Base-by-base conservation (phyloP, 2,329 filamentous ascomycete species). In the Aschersonia sp. region DNA sequence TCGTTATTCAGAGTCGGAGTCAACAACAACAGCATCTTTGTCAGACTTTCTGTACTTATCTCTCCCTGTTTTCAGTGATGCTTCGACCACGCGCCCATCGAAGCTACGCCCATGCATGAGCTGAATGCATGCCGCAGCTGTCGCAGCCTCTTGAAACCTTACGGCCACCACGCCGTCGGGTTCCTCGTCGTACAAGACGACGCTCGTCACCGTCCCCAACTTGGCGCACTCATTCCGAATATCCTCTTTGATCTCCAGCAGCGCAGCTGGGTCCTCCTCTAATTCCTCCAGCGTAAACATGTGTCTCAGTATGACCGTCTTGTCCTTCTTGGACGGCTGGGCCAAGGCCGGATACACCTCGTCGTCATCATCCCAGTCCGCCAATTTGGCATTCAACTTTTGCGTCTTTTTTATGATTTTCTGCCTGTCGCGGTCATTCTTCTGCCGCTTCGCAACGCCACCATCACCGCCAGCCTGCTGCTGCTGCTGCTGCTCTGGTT, bases 361-460 rank as follows among this genome's bases (percentile, higher is more conserved):
- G 47, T 90, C 83, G 60, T 97, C 89, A 58, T 96, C 90, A 58
- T 87, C 85, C 92, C 92, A 98, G 63, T 97, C 89, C 4, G 88
- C 85, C 35, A 97, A 78, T 66, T 90, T 89, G 45, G 87, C 90
- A 58, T 90, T 87, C 56, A 97, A 73, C 62, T 90, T 92, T 63
- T 95, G 85, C 0, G 87, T 90, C 65, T 89, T 89, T 64, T 81
- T 84, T 61, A 94, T 94, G 50, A 94, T 85, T 68, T 94, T 94
- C 62, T 85, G 81, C 64, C 90, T 86, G 53, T 94, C 87, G 52
- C 78, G 78, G 56, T 76, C 71, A 54, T 58, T 78, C 52, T 75
- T 70, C 48, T 71, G 68, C 51, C 66, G 67, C 45, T 59, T 61
- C 59, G 45, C 64, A 58, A 43, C 70, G 66, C 45, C 68, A 46